Evolutionary conservation across 352 stramenopile species (phyloP), one percentile per base, ranked within the genome.

Genomic region (Globisporangium heterothallicum): DNA sequence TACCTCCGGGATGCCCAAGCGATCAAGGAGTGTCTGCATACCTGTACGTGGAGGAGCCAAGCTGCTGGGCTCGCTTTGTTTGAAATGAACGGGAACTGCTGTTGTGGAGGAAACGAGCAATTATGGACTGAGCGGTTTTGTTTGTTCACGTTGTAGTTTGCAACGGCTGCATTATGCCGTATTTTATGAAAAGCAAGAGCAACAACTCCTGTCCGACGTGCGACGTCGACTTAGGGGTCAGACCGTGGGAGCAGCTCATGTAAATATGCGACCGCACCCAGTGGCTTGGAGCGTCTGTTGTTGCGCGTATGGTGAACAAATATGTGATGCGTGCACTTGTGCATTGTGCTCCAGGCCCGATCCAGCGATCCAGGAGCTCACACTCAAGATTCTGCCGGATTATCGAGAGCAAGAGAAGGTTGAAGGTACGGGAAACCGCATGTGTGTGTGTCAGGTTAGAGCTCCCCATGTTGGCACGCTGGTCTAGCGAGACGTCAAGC

Each of bases 11-110:
- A 89, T 41, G 70, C 82, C 0, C 79, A 87, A 42, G 86, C 76
- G 43, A 76, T 89, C 41, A 80, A 84, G 40, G 82, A 93, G 61
- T 93, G 82, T 56, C 61, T 87, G 22, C 77, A 91, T 51, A 88
- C 82, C 1, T 93, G 79, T 90, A 68, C 53, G 73, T 42, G 9
- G 8, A 38, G n/a, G 6, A n/a, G n/a, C n/a, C n/a, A n/a, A n/a
- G n/a, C n/a, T n/a, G n/a, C n/a, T n/a, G n/a, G n/a, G n/a, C n/a
- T n/a, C n/a, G n/a, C n/a, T n/a, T n/a, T n/a, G n/a, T n/a, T n/a
- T n/a, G n/a, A n/a, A n/a, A n/a, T n/a, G n/a, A n/a, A n/a, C n/a
- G n/a, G n/a, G n/a, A n/a, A n/a, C n/a, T n/a, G n/a, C n/a, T n/a
- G n/a, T n/a, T n/a, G n/a, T n/a, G n/a, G n/a, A n/a, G n/a, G n/a